A percentile compares a stretch with the other conserved stretches of the same genome.
phyloP scores from a whole-genome alignment of 805 yeast species.

The Blastobotrys terrestris region DNA sequence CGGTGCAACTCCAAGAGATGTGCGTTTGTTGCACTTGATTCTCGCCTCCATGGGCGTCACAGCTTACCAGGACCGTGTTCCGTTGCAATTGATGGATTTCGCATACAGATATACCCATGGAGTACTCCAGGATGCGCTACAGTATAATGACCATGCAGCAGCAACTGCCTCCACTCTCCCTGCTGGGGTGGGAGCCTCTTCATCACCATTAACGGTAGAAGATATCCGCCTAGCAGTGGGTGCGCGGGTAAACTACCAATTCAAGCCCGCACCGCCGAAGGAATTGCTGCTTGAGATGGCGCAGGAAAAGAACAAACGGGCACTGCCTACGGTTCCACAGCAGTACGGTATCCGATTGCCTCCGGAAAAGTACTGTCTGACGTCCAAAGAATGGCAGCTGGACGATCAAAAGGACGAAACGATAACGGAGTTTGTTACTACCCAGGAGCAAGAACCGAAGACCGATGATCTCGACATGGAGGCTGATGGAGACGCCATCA shows the following conservation, averaged over 20 bases:
- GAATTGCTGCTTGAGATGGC: constrained; percentile 87
- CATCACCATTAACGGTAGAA: constrained; percentile 64
- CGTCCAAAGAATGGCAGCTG: constrained; percentile 71
- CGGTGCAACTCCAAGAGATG: constrained; percentile 67
- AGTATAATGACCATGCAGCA: constrained; percentile 72
- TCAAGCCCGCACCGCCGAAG: constrained; percentile 93
- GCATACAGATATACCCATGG: constrained; percentile 84
- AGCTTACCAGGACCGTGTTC: constrained; percentile 91
- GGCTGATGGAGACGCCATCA: constrained; percentile 10
- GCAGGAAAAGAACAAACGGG: constrained; percentile 80
- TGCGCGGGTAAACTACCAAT: constrained; percentile 91
- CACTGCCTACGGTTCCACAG: constrained; percentile 86
- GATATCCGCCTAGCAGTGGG: constrained; percentile 90
- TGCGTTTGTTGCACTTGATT: constrained; percentile 78
- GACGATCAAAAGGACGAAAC: constrained; percentile 40
- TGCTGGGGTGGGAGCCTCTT: constrained; percentile 31
- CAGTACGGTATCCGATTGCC: constrained; percentile 91
- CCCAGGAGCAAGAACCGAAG: constrained; percentile 27
- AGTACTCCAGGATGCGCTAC: constrained; percentile 80
- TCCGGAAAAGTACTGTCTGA: constrained; percentile 93
- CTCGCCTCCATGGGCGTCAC: constrained; percentile 91
- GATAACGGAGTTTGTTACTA: constrained; percentile 14
- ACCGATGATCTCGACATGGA: constrained; percentile 14
- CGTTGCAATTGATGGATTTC: constrained; percentile 93
- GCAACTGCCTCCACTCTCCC: constrained; percentile 31